Conservation (phyloP, 441 rosid species). For the Metrosideros polymorpha region DNA sequence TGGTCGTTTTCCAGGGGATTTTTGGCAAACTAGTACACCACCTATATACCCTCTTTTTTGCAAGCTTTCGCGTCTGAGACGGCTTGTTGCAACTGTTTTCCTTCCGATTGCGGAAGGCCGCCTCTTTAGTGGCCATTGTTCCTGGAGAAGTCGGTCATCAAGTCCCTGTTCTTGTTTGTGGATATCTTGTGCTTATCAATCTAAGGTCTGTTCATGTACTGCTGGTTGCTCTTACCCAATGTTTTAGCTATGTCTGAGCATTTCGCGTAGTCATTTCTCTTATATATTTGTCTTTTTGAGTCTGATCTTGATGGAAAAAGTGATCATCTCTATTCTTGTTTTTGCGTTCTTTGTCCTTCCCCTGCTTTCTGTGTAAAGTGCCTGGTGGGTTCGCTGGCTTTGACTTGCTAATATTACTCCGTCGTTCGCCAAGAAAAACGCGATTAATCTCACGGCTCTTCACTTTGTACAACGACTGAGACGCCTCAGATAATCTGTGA, state of each 20-base stretch:
- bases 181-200: conserved; percentile 4
- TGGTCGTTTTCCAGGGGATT: conserved; percentile 29
- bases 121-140: conserved; percentile 26
- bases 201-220: conserved; percentile 6
- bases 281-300: not conserved
- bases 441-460: not conserved
- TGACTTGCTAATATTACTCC: not conserved
- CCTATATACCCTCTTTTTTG: conserved; percentile 19
- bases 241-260: not conserved
- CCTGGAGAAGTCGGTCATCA: conserved; percentile 29
- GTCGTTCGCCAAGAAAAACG: not conserved
- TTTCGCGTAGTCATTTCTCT: not conserved
- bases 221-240: conserved; percentile 10
- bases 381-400: not conserved
- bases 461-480: not conserved
- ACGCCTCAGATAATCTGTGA: not conserved
- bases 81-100: conserved; percentile 31
- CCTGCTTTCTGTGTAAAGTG: not conserved
- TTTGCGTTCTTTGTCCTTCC: not conserved
- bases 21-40: conserved; percentile 21
- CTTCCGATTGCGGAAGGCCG: conserved; percentile 14
- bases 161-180: conserved; percentile 17
- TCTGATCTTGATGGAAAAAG: not conserved
- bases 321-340: not conserved
- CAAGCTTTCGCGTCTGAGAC: conserved; percentile 20